Evolutionary conservation across 371 early-diverging fungal species (phyloP).

Genomic region (Mucor plumbeus): DNA sequence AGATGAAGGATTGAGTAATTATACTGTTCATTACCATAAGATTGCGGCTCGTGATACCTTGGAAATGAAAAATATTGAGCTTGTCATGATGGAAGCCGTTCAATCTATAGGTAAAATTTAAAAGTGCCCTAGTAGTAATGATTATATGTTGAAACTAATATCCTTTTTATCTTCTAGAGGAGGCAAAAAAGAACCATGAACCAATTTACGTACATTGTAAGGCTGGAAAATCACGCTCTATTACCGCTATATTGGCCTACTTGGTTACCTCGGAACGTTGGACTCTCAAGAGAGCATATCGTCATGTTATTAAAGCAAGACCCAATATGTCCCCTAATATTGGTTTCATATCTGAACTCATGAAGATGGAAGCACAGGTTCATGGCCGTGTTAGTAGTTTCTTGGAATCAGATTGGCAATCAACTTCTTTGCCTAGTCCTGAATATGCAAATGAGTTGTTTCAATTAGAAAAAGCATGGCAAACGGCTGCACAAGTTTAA

Average conservation of each 20-base stretch:
- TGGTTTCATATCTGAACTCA: constrained; percentile 83
- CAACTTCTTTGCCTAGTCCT: constrained; percentile 41
- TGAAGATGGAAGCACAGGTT: constrained; percentile 71
- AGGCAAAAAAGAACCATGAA: constrained; percentile 47
- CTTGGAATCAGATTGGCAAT: constrained; percentile 43
- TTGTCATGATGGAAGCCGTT: constrained; percentile 61
- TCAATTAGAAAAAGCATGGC: constrained; percentile 42
- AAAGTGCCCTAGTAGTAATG: no score
- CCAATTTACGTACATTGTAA: constrained; percentile 87
- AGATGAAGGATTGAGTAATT: constrained; percentile 44
- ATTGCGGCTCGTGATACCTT: constrained; percentile 66
- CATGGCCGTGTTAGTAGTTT: constrained; percentile 57
- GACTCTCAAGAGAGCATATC: constrained; percentile 75
- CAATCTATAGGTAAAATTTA: constrained; percentile 62
- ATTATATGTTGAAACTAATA: not conserved
- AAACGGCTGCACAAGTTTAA: not conserved
- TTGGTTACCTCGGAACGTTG: constrained; percentile 69
- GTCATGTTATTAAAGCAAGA: constrained; percentile 68
- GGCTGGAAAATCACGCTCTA: constrained; percentile 84
- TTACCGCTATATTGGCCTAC: constrained; percentile 79
- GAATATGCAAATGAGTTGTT: constrained; percentile 40
- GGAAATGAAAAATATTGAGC: constrained; percentile 65
- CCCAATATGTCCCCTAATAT: constrained; percentile 83
- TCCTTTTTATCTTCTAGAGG: constrained; percentile 28
- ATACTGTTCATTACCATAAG: constrained; percentile 54